A percentile compares a stretch with the other conserved stretches of the same genome.
Conservation (phyloP, 164 flowering plant genomes). For the Umbellularia californica region DNA sequence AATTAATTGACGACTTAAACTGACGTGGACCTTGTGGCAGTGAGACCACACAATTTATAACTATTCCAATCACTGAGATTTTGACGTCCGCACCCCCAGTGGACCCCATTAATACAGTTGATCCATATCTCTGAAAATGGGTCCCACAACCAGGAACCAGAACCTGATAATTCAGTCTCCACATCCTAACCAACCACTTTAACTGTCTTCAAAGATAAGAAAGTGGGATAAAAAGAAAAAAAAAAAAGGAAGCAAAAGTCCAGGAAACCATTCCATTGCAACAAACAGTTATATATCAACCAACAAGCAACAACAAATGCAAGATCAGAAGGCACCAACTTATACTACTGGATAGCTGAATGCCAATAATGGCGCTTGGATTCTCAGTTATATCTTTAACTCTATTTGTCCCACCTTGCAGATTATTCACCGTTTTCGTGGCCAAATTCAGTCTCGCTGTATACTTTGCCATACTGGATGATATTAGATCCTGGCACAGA, state of each 20-base stretch:
- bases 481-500: slow-evolving; percentile 45
- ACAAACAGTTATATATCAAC: not conserved
- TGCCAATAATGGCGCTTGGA: not conserved
- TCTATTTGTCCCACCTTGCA: slow-evolving; percentile 1
- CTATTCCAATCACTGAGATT: no score
- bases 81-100: no score
- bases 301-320: not conserved
- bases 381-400: not conserved
- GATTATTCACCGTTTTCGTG: not conserved
- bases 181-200: not conserved
- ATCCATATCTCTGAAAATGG: no score
- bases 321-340: not conserved
- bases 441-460: slow-evolving; percentile 8
- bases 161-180: not conserved
- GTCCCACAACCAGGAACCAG: not conserved
- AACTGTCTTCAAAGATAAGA: not conserved
- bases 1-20: no score
- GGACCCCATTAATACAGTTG: no score
- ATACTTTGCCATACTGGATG: slow-evolving; percentile 47
- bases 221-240: not conserved
- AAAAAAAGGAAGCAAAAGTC: not conserved
- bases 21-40: no score
- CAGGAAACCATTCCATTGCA: not conserved
- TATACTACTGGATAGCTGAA: not conserved
- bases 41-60: no score